phyloP scores from a whole-genome alignment of 176 grass and related monocot species.

The Rhynchospora breviuscula region DNA sequence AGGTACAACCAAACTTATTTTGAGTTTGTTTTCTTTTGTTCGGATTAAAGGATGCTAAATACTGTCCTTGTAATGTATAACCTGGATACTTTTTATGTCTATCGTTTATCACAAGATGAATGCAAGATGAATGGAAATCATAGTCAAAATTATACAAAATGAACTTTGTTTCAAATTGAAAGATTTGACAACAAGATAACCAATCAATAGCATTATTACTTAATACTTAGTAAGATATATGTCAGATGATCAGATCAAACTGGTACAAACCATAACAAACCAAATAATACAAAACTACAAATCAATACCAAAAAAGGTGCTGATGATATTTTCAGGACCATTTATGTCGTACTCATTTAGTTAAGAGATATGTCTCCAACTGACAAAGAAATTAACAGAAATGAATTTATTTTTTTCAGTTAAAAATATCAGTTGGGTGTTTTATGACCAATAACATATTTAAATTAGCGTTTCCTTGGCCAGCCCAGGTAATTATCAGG shows the following conservation, averaged over 20 bases:
- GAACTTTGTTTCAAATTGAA: background rate
- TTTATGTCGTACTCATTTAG: background rate
- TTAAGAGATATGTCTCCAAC: background rate
- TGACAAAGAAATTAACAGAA: background rate
- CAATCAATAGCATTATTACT: background rate
- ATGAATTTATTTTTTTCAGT: background rate
- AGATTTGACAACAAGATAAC: background rate
- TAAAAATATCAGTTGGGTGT: background rate
- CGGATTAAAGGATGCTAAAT: background rate
- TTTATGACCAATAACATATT: background rate
- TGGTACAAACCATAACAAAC: background rate
- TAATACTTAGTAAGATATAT: background rate
- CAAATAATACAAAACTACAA: too few species aligned
- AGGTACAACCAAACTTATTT: slow-evolving; percentile 35
- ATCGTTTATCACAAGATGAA: background rate
- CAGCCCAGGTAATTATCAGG: background rate
- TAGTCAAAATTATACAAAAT: background rate
- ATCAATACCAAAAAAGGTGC: background rate
- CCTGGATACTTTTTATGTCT: background rate
- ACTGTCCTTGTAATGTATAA: background rate
- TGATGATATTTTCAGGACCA: background rate
- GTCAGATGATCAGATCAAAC: background rate
- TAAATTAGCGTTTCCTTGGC: background rate
- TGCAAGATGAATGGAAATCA: background rate
- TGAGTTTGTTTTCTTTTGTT: background rate